Evolutionary conservation across 2,329 filamentous ascomycete species (phyloP).

Genomic region (Tolypocladium amazonense): DNA sequence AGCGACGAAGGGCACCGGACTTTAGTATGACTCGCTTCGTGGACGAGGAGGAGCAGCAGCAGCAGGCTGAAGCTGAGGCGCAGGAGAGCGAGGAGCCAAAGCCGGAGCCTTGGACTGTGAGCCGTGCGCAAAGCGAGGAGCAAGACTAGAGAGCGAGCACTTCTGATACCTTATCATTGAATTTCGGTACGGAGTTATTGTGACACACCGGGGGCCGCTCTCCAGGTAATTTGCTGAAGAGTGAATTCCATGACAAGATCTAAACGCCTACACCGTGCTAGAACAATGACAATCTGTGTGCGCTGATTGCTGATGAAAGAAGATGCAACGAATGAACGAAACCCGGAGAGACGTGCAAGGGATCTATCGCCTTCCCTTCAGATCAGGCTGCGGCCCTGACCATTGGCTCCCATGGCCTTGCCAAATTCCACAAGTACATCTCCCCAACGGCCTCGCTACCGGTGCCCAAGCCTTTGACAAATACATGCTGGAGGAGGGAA

Average conservation of each 20-base stretch:
- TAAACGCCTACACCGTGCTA: background rate
- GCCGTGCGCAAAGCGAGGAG: conserved; percentile 8
- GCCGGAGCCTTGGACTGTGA: conserved; percentile 11
- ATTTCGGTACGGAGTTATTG: background rate
- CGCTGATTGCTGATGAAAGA: background rate
- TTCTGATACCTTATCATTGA: background rate
- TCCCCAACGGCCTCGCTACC: conserved; percentile 21
- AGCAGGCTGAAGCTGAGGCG: background rate
- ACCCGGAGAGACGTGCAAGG: background rate
- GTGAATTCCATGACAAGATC: background rate
- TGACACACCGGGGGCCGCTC: background rate
- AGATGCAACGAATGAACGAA: background rate
- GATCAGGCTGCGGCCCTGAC: conserved; percentile 24
- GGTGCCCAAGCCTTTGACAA: conserved; percentile 20
- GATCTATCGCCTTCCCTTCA: background rate
- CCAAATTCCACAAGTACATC: conserved; percentile 30
- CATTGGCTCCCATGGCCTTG: conserved; percentile 31
- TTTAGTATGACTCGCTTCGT: conserved; percentile 48
- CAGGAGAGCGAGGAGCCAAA: conserved; percentile 11
- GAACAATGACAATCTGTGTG: background rate
- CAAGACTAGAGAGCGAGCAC: background rate
- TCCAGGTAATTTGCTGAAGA: background rate
- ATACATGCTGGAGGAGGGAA: conserved; percentile 20
- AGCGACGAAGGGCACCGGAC: conserved; percentile 33
- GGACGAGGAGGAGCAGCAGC: conserved; percentile 25